Evolutionary conservation across 352 stramenopile species (phyloP).

Genomic region (Phytophthora syringae): DNA sequence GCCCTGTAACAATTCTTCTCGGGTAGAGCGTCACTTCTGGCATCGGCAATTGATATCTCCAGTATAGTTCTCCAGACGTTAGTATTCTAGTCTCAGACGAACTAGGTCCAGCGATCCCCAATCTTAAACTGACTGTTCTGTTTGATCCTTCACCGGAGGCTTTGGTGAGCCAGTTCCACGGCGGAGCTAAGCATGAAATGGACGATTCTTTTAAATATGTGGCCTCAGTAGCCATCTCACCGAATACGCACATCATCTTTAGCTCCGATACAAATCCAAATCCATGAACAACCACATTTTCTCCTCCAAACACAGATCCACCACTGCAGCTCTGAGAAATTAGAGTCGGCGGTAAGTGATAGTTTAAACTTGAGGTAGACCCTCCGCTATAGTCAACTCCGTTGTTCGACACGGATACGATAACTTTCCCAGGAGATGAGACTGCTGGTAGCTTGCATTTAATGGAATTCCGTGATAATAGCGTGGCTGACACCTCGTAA

Average conservation of each 20-base stretch:
- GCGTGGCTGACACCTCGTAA: constrained; percentile 10
- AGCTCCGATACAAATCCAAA: constrained; percentile 28
- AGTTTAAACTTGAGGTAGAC: constrained; percentile 20
- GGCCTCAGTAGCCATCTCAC: background rate
- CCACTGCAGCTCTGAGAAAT: constrained; percentile 11
- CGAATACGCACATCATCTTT: constrained; percentile 36
- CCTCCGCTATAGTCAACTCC: constrained; percentile 43
- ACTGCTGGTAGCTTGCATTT: constrained; percentile 37
- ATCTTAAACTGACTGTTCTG: constrained; percentile 2
- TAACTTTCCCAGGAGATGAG: constrained; percentile 16
- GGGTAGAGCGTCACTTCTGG: constrained; percentile 14
- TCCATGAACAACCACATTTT: constrained; percentile 29
- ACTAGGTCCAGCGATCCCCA: background rate
- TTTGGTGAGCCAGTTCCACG: constrained; percentile 21
- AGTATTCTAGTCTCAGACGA: background rate
- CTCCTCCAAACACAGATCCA: constrained; percentile 40
- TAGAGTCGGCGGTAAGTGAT: constrained; percentile 23
- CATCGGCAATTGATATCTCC: constrained; percentile 31
- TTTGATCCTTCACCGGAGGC: background rate
- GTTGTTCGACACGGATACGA: constrained; percentile 45
- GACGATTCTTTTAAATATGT: constrained; percentile 19
- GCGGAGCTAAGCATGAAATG: constrained; percentile 32
- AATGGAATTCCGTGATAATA: constrained; percentile 37
- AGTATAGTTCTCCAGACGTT: constrained; percentile 12
- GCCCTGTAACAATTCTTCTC: background rate